Percentiles rank a stretch among this genome's conserved stretches.
Conservation (phyloP, 2,329 filamentous ascomycete genomes). For the Aspergillus japonicus region DNA sequence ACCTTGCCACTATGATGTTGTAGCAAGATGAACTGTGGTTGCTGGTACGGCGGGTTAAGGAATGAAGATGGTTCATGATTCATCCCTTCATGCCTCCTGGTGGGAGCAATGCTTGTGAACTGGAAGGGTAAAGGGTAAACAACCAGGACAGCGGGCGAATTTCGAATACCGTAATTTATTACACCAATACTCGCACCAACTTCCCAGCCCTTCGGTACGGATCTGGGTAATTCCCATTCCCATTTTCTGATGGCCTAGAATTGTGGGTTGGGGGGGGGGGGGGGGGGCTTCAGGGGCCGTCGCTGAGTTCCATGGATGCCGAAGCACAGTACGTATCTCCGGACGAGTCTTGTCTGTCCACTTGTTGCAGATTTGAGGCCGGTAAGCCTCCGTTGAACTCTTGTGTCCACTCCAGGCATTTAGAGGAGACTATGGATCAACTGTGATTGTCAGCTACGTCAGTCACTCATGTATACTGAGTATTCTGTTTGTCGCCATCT, state of each 20-base stretch:
- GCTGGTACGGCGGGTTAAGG: conserved; percentile 3
- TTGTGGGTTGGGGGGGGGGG: conserved; percentile 3
- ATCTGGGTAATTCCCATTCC: neutral
- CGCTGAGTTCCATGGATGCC: conserved; percentile 6
- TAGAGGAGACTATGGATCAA: neutral
- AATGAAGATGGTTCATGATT: conserved; percentile 1
- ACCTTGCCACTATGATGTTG: conserved; percentile 1
- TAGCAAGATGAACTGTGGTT: neutral
- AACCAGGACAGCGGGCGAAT: neutral
- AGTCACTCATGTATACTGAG: neutral
- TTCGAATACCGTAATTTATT: neutral
- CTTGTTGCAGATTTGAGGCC: neutral
- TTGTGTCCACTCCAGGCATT: neutral
- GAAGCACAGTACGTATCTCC: neutral
- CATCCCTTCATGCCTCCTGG: conserved; percentile 6
- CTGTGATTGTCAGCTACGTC: neutral
- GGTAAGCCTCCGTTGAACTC: neutral
- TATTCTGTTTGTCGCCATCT: neutral
- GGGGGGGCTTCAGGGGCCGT: conserved; percentile 8
- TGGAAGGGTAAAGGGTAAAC: neutral
- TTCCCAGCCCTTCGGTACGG: neutral
- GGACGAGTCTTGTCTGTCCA: neutral
- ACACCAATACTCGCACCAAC: neutral
- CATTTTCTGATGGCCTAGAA: neutral
- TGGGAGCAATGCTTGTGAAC: neutral